Conservation (phyloP, 768 basidiomycete genomes). For the Auriscalpium vulgare region DNA sequence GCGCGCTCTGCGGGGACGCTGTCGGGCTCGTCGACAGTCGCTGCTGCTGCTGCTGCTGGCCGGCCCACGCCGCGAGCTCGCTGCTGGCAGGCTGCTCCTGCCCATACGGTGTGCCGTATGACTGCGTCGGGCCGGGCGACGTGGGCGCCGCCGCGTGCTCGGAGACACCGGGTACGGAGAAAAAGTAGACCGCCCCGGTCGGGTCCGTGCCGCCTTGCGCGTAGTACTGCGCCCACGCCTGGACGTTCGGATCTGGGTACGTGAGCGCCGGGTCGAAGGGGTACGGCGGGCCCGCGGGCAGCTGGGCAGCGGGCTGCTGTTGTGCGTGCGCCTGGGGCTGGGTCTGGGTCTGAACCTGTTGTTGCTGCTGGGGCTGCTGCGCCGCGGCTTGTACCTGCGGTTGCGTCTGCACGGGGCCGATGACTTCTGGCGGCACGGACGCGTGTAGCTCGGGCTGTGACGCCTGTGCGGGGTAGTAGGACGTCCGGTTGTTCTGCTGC, state of each 20-base stretch:
- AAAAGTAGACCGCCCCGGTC: slow-evolving; percentile 75
- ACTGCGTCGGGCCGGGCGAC: not conserved
- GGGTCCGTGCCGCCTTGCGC: slow-evolving; percentile 68
- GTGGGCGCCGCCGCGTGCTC: slow-evolving; percentile 23
- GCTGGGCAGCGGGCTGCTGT: slow-evolving; percentile 35
- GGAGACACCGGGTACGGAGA: slow-evolving; percentile 68
- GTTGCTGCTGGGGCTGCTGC: slow-evolving; percentile 3
- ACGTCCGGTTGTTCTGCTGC: slow-evolving; percentile 14
- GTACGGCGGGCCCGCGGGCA: slow-evolving; percentile 35
- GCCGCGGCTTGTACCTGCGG: slow-evolving; percentile 23
- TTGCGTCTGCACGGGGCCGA: slow-evolving; percentile 26
- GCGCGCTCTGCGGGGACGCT: not conserved
- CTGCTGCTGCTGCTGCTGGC: not conserved
- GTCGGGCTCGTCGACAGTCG: not conserved
- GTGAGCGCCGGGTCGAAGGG: slow-evolving; percentile 56
- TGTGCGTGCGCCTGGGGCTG: slow-evolving; percentile 11
- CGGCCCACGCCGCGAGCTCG: not conserved
- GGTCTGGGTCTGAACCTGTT: slow-evolving; percentile 16
- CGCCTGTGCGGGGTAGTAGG: slow-evolving; percentile 10
- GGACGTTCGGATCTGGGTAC: slow-evolving; percentile 74
- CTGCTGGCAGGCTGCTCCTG: not conserved
- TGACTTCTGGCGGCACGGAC: not conserved
- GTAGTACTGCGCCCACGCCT: slow-evolving; percentile 85
- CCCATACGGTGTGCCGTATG: not conserved
- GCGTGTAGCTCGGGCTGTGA: slow-evolving; percentile 9